Percentiles rank a stretch among this genome's conserved stretches.
Conservation (phyloP, 108 stramenopile species). For the Cyclotella atomus region DNA sequence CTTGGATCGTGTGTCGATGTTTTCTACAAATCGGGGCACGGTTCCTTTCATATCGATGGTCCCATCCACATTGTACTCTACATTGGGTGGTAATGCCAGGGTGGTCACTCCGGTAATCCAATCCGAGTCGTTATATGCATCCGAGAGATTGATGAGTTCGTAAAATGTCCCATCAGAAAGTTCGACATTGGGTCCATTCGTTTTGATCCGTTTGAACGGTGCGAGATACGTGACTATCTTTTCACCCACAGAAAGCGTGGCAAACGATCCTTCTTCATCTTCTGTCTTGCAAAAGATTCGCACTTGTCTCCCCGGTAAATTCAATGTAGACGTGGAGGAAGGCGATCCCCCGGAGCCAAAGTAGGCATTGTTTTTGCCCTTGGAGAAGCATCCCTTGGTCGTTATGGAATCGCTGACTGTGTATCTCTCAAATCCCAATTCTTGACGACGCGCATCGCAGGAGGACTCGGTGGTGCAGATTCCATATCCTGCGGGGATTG, state of each 20-base stretch:
- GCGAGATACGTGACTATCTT: not conserved
- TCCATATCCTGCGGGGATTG: not conserved
- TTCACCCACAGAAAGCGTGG: not conserved
- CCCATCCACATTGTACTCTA: constrained; percentile 7
- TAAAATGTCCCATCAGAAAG: constrained; percentile 16
- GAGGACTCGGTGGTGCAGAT: not conserved
- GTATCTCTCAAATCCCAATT: not conserved
- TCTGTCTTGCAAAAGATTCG: not conserved
- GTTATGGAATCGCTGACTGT: not conserved
- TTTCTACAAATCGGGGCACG: not conserved
- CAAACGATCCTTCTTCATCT: not conserved
- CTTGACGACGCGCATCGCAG: constrained; percentile 1
- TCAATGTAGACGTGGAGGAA: not conserved
- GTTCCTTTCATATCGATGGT: constrained; percentile 15
- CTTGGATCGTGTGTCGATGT: not conserved
- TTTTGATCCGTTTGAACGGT: not conserved
- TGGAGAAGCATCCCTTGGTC: constrained; percentile 9
- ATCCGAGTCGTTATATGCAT: constrained; percentile 1
- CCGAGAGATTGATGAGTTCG: constrained; percentile 1
- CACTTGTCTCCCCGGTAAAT: constrained; percentile 4
- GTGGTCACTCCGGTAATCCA: constrained; percentile 10
- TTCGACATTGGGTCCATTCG: not conserved
- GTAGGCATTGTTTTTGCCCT: constrained; percentile 13
- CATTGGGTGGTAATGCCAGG: not conserved
- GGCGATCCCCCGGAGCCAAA: constrained; percentile 8